Conservation (phyloP, 2,329 filamentous ascomycete species). For the Botrytis squamosa region DNA sequence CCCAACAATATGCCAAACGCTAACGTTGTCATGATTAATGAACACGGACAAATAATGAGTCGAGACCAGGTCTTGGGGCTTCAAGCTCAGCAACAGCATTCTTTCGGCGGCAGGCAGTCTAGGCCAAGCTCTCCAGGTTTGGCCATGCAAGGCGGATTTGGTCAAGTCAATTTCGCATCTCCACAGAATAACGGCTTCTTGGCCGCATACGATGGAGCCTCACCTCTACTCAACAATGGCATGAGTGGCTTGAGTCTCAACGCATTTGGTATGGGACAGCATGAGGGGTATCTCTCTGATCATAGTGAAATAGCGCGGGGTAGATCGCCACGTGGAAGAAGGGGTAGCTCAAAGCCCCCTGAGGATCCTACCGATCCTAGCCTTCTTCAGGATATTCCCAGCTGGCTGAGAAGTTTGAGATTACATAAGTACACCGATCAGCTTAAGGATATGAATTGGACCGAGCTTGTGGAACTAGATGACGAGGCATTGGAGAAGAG, state of each 20-base stretch:
- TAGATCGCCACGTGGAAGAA: slow-evolving; percentile 84
- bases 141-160: slow-evolving; percentile 70
- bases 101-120: slow-evolving; percentile 70
- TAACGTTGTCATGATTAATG: slow-evolving; percentile 92
- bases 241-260: slow-evolving; percentile 70
- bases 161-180: slow-evolving; percentile 71
- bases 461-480: slow-evolving; percentile 85
- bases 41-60: slow-evolving; percentile 82
- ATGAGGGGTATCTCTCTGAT: slow-evolving; percentile 89
- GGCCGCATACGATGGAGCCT: slow-evolving; percentile 76
- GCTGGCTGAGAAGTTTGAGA: slow-evolving; percentile 90
- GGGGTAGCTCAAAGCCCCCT: slow-evolving; percentile 94
- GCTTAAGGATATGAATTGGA: slow-evolving; percentile 96
- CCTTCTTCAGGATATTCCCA: slow-evolving; percentile 90
- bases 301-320: slow-evolving; percentile 89
- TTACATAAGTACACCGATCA: slow-evolving; percentile 99
- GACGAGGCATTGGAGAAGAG: slow-evolving; percentile 90
- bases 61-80: slow-evolving; percentile 82
- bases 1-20: slow-evolving; percentile 64
- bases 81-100: slow-evolving; percentile 61
- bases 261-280: slow-evolving; percentile 66
- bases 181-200: slow-evolving; percentile 95
- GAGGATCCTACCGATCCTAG: slow-evolving; percentile 93
- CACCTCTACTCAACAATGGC: slow-evolving; percentile 68
- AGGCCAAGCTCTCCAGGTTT: slow-evolving; percentile 88